Base-by-base conservation (phyloP, 2,329 filamentous ascomycete species). In the Ascochyta pisi region DNA sequence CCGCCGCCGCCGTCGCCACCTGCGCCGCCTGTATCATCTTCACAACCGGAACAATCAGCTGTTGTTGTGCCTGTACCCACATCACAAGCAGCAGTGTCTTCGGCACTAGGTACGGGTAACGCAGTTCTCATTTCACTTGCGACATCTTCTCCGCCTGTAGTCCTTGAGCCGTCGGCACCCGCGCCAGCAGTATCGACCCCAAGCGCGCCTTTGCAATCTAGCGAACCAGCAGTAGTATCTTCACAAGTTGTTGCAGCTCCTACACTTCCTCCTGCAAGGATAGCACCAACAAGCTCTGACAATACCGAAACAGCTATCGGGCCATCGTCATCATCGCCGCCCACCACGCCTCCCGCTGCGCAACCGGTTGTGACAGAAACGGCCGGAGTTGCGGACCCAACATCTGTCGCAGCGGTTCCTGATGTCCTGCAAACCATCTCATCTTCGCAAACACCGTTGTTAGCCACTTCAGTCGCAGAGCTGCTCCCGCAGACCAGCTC, bases 51-150 rank as follows among this genome's bases (percentile, higher is more conserved):
- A 49, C 56, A 57, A 54, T 62, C 58, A 33, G 52, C 57, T 16
- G 54, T 27, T 45, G 51, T 16, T 16, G n/a, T 46, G 24, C 50
- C 58, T 59, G 51, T 61, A 45, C 63, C 69, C 22, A 59, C 66
- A 16, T 58, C 68, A 61, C 61, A 62, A 54, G 60, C 58, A 58
- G 63, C 64, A 65, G 62, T 60, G 37, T 68, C 69, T 54, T 69
- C 73, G 50, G 61, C 67, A 49, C 60, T 59, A 74, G 70, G 70
- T 74, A 75, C 72, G 70, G 64, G 59, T 48, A 69, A 55, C 62
- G 58, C 59, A 61, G 64, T 68, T 62, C 64, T 64, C 64, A 67
- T 63, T 54, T 64, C 68, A 58, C 61, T 55, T 44, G 53, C 62
- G 54, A 65, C 58, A 31, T 51, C 63, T 54, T 60, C 57, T 42